A percentile compares a stretch with the other conserved stretches of the same genome.
Evolutionary conservation across 2,329 filamentous ascomycete genomes (phyloP).

Genomic region (Fusarium verticillioides): DNA sequence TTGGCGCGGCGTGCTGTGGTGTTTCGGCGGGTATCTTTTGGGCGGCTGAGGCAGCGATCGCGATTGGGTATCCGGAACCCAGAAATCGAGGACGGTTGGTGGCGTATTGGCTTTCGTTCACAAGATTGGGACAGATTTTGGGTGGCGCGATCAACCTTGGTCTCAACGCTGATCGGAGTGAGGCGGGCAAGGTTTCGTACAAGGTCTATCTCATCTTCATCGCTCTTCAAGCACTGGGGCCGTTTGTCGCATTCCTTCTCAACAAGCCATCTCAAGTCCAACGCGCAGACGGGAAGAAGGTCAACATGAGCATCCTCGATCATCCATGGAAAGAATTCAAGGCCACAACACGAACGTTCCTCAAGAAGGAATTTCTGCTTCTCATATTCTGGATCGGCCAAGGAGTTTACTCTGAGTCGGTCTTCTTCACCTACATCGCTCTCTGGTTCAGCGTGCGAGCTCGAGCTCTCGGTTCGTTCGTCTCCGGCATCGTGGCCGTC

Average conservation of each 20-base stretch:
- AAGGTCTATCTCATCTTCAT: slow-evolving; percentile 75
- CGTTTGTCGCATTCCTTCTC: slow-evolving; percentile 68
- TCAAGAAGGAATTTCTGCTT: slow-evolving; percentile 68
- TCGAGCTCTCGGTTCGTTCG: slow-evolving; percentile 69
- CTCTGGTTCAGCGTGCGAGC: slow-evolving; percentile 75
- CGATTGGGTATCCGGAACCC: slow-evolving; percentile 72
- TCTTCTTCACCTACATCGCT: slow-evolving; percentile 57
- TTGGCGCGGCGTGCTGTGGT: slow-evolving; percentile 56
- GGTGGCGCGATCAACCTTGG: slow-evolving; percentile 75
- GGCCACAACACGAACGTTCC: slow-evolving; percentile 65
- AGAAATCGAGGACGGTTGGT: slow-evolving; percentile 69
- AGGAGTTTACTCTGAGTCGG: slow-evolving; percentile 72
- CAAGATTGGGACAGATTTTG: slow-evolving; percentile 64
- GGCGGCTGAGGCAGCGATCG: slow-evolving; percentile 51
- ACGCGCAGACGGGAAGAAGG: slow-evolving; percentile 68
- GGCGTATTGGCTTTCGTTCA: slow-evolving; percentile 70
- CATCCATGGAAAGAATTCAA: slow-evolving; percentile 67
- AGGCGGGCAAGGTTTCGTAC: slow-evolving; percentile 71
- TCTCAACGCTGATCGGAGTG: slow-evolving; percentile 64
- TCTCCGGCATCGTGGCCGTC: slow-evolving; percentile 73
- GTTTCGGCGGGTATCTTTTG: slow-evolving; percentile 52
- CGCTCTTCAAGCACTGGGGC: slow-evolving; percentile 69
- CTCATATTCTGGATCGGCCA: slow-evolving; percentile 73
- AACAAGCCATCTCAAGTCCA: slow-evolving; percentile 68
- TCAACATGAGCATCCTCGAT: slow-evolving; percentile 65